phyloP scores from a whole-genome alignment of 2,329 filamentous ascomycete species.

The Venturia aucupariae region DNA sequence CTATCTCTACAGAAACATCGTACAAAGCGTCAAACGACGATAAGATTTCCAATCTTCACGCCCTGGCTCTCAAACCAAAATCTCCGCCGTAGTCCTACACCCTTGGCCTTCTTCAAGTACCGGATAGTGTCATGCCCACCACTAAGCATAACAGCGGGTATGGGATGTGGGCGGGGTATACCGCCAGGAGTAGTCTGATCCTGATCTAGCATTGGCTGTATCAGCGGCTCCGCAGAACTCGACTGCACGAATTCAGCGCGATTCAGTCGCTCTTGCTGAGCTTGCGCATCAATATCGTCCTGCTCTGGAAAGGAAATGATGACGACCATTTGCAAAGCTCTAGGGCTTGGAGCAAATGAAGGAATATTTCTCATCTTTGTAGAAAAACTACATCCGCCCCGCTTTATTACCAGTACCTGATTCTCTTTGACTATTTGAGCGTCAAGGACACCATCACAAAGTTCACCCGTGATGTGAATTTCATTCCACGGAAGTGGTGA shows the following conservation, averaged over 20 bases:
- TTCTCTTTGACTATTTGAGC: slow-evolving; percentile 44
- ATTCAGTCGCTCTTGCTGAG: slow-evolving; percentile 6
- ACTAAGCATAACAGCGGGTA: slow-evolving; percentile 76
- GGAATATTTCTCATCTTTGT: slow-evolving; percentile 82
- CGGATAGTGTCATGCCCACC: slow-evolving; percentile 59
- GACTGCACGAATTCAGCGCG: slow-evolving; percentile 10
- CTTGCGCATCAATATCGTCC: slow-evolving; percentile 20
- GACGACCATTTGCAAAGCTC: slow-evolving; percentile 69
- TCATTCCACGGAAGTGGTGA: slow-evolving; percentile 55
- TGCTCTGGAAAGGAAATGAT: slow-evolving; percentile 50
- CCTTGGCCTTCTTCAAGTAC: slow-evolving; percentile 52
- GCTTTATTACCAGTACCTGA: slow-evolving; percentile 71
- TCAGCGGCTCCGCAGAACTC: slow-evolving; percentile 25
- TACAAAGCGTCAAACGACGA: slow-evolving; percentile 44
- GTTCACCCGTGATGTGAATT: slow-evolving; percentile 59
- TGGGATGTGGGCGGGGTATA: slow-evolving; percentile 57
- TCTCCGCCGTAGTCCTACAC: slow-evolving; percentile 65
- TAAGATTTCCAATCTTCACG: slow-evolving; percentile 65
- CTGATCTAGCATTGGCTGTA: slow-evolving; percentile 66
- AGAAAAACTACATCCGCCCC: slow-evolving; percentile 77
- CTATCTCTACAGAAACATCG: not conserved
- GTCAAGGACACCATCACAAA: slow-evolving; percentile 52
- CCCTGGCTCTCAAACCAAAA: slow-evolving; percentile 79
- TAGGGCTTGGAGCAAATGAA: slow-evolving; percentile 52
- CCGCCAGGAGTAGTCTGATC: slow-evolving; percentile 63